A percentile compares a stretch with the other conserved stretches of the same genome.
These are phyloP conservation scores for Melampsora americana DNA, from an alignment of 1,284 basidiomycete species.

Conservation along the genomic window DNA sequence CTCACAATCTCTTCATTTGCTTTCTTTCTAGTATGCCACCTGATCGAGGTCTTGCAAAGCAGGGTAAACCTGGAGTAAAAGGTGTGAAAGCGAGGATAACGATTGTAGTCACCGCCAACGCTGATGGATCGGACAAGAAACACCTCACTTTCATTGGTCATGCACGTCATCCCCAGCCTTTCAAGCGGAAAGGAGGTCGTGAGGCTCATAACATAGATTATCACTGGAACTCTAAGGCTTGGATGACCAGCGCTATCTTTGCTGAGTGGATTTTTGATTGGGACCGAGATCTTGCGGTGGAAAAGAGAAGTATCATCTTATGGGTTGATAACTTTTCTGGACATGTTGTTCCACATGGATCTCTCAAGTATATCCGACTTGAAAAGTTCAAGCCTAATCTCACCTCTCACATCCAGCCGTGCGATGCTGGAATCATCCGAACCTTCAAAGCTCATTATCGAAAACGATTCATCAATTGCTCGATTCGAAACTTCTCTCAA, in stretches of 20 bases:
- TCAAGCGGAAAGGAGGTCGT: background rate
- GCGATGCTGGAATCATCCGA: constrained; percentile 22
- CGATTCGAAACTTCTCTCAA: background rate
- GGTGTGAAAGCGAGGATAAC: constrained; percentile 15
- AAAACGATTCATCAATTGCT: background rate
- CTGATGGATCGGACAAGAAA: constrained; percentile 7
- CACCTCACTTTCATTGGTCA: constrained; percentile 13
- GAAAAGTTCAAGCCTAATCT: constrained; percentile 22
- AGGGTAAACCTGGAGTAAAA: constrained; percentile 1
- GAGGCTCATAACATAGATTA: constrained; percentile 8
- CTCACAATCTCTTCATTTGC: background rate
- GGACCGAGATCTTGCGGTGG: background rate
- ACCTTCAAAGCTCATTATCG: constrained; percentile 8
- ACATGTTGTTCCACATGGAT: background rate
- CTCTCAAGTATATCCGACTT: background rate
- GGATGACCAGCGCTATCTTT: constrained; percentile 17
- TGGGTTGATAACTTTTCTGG: constrained; percentile 13
- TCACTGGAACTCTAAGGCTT: constrained; percentile 5
- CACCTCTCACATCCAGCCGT: constrained; percentile 16
- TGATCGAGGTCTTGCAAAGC: constrained; percentile 13
- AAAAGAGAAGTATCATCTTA: constrained; percentile 15
- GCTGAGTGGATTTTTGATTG: background rate
- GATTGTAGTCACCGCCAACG: constrained; percentile 5
- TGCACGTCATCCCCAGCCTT: background rate
- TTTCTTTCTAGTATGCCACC: constrained; percentile 19